Evolutionary conservation across 2,329 filamentous ascomycete species (phyloP), one percentile per base, ranked within the genome.

Genomic region (Magnaporthiopsis poae): DNA sequence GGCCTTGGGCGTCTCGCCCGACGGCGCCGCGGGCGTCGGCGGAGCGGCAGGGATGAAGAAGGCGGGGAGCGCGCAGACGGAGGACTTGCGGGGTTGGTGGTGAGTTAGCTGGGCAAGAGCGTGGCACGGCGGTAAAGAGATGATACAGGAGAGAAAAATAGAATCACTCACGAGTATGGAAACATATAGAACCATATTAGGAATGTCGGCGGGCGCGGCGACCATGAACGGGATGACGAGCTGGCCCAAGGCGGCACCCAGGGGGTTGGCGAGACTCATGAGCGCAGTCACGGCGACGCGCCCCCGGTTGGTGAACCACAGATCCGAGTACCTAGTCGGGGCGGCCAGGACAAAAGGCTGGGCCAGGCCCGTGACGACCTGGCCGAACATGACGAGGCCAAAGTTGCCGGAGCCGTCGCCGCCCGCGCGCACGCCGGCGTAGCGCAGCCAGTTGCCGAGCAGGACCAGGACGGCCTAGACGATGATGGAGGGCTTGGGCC

Each of bases 331-430:
- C 69, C 91, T 83, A 0, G 95, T 94, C 0, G 95, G 94, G 0
- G 94, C 92, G 8, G 90, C 88, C 12, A 98, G 85, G 15, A 96
- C 91, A 75, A 98, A 98, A 0, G 95, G 93, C 75, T 99, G 95
- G 0, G 92, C 88, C 59, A 97, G 82, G 0, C 94, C 95, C 65
- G 90, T 92, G 68, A 99, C 76, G 74, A 98, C 89, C 79, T 98
- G 94, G 5, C 94, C 94, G 71, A 96, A 88, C 89, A 98, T 91
- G 69, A 92, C 88, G 61, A 90, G 82, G 60, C 88, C 88, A 73
- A 90, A 96, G 70, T 81, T 83, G 64, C 90, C 90, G 76, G 78
- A 68, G 13, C 29, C 61, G 72, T 81, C 68, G 80, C 74, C 73
- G 27, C 27, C 27, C 27, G 76, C 74, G 69, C 78, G 72, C 12